Evolutionary conservation across 164 flowering plant genomes (phyloP), one percentile per base, ranked within the genome.

Genomic region (Saururus chinensis): DNA sequence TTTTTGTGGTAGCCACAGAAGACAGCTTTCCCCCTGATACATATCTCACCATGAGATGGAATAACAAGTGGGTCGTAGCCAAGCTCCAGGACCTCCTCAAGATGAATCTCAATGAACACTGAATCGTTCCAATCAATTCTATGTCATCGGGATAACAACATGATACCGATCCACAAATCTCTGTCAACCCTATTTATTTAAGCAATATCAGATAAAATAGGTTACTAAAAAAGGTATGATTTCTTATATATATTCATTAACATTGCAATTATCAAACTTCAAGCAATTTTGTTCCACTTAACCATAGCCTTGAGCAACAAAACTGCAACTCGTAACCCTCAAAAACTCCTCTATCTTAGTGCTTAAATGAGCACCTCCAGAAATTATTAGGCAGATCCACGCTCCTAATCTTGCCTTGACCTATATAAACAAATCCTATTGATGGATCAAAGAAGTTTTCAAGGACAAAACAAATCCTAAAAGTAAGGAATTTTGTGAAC

Each of bases 51-150:
- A 41, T 86, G 76, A 10, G 98, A 72, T 63, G 89, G 88, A 60
- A 82, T 57, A 0, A 76, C 85, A 5, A 89, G 77, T 3, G 98
- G 96, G 69, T 81, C 68, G 71, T 92, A 92, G 37, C 95, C 96
- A 97, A 92, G 88, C 51, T 92, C 98, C 17, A 95, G 83, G 60
- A 89, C 97, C 74, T 86, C 97, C 74, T 89, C 84, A 8, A 92
- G 86, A 25, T 92, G 81, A 35, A 92, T 20, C 67, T 92, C 98
- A 51, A 64, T 76, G 72, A 74, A 88, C 11, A 79, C 79, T 4
- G 79, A 53, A 84, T 97, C 25, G 84, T 64, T 61, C 98, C 98
- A 52, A 82, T 1, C 87, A 86, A 71, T 75, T 75, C 61, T 79
- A 89, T 82, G 57, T 89, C 96, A 60, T 92, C 95, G 1, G 98